Base-by-base conservation (phyloP, 148 eudicot species). In the Amaranthus palmeri region DNA sequence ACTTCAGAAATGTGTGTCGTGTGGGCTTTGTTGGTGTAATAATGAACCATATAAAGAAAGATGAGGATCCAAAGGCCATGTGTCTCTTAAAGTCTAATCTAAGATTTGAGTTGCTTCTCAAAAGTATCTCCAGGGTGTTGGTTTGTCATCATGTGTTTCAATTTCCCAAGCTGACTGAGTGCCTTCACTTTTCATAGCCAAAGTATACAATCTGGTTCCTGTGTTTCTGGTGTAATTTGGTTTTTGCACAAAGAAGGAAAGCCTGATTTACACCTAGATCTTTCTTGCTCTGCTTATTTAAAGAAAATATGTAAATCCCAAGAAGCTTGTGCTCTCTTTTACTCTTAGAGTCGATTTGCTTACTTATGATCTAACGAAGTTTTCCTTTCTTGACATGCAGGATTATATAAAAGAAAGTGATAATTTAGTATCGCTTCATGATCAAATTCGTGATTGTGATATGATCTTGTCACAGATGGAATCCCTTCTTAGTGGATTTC, bases 381-480 rank as follows among this genome's bases (percentile, higher is more conserved):
- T 46, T 67, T 67, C n/a, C n/a, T 52, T 61, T 64, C 48, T 75
- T 72, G 60, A 67, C 61, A 67, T 57, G 75, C 92, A 95, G 99
- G 99, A 95, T 79, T 95, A 95, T 64, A 92, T 95, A 58, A 80
- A 78, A 70, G 99, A 95, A 84, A 95, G 99, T 83, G 99, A 95
- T 77, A 95, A 91, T 82, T 82, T 95, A 61, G 89, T 95, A 68
- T 92, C 99, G 8, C 93, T 95, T 62, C 97, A 92, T 81, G 99
- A 95, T 80, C 99, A 95, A 83, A 95, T 95, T 79, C 97, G 87
- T 75, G 97, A 95, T 59, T 92, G 99, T 77, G 99, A 95, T 72
- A 81, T 65, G 62, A 90, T 95, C 64, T 81, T 95, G 78, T 85
- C 99, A 18, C 99, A 95, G 76, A 95, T 95, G 99, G 97, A 91